Evolutionary conservation across 768 basidiomycete species (phyloP).

Genomic region (Collybiopsis confluens): DNA sequence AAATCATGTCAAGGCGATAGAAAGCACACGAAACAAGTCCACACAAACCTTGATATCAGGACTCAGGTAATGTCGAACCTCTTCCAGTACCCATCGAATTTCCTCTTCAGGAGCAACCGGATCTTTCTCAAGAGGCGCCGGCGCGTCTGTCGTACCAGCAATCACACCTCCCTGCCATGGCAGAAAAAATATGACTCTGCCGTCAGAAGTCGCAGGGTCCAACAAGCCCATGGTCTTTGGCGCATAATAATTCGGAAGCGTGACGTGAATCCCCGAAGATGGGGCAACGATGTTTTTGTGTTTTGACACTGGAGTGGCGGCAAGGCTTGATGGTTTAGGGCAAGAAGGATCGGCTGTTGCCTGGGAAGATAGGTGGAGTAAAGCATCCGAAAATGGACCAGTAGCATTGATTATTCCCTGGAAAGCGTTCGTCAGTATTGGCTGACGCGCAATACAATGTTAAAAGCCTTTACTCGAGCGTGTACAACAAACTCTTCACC

Average conservation of each 20-base stretch:
- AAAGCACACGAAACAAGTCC: not conserved
- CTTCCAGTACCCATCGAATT: conserved; percentile 94
- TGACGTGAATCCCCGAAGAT: conserved; percentile 92
- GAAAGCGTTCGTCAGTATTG: not conserved
- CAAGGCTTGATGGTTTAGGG: not conserved
- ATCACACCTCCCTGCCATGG: conserved; percentile 99
- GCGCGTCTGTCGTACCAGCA: conserved; percentile 93
- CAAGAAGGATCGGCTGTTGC: not conserved
- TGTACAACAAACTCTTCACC: conserved; percentile 79
- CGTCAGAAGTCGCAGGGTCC: conserved; percentile 93
- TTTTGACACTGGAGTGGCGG: conserved; percentile 34
- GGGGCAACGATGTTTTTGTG: conserved; percentile 89
- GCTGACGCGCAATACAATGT: not conserved
- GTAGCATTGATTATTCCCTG: conserved; percentile 96
- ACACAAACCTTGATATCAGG: conserved; percentile 71
- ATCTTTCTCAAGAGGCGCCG: conserved; percentile 42
- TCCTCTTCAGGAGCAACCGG: conserved; percentile 89
- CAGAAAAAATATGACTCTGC: conserved; percentile 97
- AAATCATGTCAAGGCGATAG: not conserved
- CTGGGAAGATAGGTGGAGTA: conserved; percentile 66
- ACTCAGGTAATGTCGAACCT: conserved; percentile 83
- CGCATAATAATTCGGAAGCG: conserved; percentile 95
- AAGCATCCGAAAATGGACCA: conserved; percentile 86
- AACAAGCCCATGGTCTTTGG: conserved; percentile 93
- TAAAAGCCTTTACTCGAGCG: conserved; percentile 52